Percentiles rank a stretch among this genome's conserved stretches.
Evolutionary conservation across 2,329 filamentous ascomycete genomes (phyloP).

Genomic region (Colletotrichum eleusines): DNA sequence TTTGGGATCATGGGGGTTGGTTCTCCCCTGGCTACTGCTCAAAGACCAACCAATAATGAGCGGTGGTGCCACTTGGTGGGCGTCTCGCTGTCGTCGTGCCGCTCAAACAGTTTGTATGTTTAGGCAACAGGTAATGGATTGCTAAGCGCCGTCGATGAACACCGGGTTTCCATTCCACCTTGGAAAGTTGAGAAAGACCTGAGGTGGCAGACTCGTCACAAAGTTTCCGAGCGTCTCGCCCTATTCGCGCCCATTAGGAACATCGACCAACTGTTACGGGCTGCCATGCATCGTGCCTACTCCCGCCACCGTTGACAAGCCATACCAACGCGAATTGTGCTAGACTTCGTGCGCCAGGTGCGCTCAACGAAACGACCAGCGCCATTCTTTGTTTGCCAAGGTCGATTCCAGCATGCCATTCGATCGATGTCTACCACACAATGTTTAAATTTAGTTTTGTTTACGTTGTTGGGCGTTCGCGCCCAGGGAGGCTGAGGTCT

Average conservation of each 20-base stretch:
- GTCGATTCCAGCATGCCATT: conserved; percentile 11
- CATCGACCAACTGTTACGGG: conserved; percentile 4
- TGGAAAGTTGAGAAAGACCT: neutral
- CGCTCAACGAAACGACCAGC: conserved; percentile 9
- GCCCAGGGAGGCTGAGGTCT: neutral
- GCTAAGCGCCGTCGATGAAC: conserved; percentile 27
- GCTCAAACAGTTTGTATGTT: neutral
- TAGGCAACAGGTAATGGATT: neutral
- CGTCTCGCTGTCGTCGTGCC: conserved; percentile 24
- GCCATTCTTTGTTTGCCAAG: conserved; percentile 8
- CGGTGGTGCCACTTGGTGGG: conserved; percentile 5
- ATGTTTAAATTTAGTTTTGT: neutral
- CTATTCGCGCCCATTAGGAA: conserved; percentile 8
- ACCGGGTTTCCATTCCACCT: conserved; percentile 1
- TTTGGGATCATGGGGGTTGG: neutral
- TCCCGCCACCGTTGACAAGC: conserved; percentile 16
- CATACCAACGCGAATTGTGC: conserved; percentile 8
- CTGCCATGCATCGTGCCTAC: conserved; percentile 14
- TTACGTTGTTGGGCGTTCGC: neutral
- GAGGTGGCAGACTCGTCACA: conserved; percentile 6
- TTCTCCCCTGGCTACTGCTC: neutral
- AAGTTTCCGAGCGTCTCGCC: conserved; percentile 28
- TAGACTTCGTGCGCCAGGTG: conserved; percentile 9
- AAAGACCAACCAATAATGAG: neutral
- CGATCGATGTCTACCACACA: conserved; percentile 28